phyloP scores from a whole-genome alignment of 352 stramenopile genomes.

The Globisporangium heterothallicum region DNA sequence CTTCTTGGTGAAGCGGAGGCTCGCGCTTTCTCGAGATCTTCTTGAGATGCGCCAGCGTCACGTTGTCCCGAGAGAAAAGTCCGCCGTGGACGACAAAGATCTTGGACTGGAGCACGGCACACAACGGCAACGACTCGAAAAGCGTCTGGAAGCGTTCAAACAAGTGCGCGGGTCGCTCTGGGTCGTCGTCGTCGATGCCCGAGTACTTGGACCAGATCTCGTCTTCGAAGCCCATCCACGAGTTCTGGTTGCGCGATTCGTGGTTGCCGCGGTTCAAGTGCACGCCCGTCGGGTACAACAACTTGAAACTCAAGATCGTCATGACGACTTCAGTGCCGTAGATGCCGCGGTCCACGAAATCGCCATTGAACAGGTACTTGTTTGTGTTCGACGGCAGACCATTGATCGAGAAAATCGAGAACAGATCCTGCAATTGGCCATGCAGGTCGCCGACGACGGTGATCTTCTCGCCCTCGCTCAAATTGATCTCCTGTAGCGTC shows the following conservation, averaged over 20 bases:
- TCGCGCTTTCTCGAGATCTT: slow-evolving; percentile 90
- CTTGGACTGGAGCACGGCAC: slow-evolving; percentile 84
- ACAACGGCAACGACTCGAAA: slow-evolving; percentile 89
- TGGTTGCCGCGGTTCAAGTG: slow-evolving; percentile 95
- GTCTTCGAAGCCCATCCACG: slow-evolving; percentile 92
- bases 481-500: slow-evolving; percentile 84
- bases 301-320: slow-evolving; percentile 67
- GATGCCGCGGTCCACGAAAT: slow-evolving; percentile 93
- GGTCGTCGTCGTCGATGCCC: slow-evolving; percentile 47
- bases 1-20: slow-evolving; percentile 80
- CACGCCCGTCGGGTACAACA: slow-evolving; percentile 81
- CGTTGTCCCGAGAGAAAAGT: slow-evolving; percentile 89
- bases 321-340: slow-evolving; percentile 87
- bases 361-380: slow-evolving; percentile 95
- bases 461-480: slow-evolving; percentile 84
- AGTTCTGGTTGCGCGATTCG: slow-evolving; percentile 93
- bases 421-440: slow-evolving; percentile 93
- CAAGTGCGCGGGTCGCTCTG: slow-evolving; percentile 39
- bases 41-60: slow-evolving; percentile 87
- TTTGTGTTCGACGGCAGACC: slow-evolving; percentile 87
- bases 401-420: slow-evolving; percentile 93
- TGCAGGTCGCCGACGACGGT: slow-evolving; percentile 93
- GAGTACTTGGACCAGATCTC: slow-evolving; percentile 85
- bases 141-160: slow-evolving; percentile 74
- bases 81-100: slow-evolving; percentile 94